A percentile compares a stretch with the other conserved stretches of the same genome.
These are phyloP conservation scores for Phytophthora citrophthora DNA, from an alignment of 352 stramenopile species.

Conservation along the genomic window DNA sequence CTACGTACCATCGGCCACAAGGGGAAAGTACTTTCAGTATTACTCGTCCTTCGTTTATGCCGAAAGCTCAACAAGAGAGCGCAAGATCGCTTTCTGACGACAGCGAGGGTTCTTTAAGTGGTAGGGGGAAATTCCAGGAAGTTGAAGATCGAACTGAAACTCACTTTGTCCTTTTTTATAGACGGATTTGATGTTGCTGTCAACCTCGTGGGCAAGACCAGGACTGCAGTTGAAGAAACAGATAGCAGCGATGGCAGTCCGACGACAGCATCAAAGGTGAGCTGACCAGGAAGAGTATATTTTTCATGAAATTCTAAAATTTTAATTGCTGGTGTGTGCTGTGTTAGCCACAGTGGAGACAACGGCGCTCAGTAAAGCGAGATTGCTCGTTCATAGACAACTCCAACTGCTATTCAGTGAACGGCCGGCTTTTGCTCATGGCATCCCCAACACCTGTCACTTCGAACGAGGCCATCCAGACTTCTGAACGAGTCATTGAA, in stretches of 20 bases:
- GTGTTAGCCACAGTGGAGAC: slow-evolving; percentile 40
- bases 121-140: slow-evolving; percentile 13
- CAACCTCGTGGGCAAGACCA: slow-evolving; percentile 14
- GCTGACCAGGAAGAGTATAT: neutral
- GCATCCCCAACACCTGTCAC: slow-evolving; percentile 4
- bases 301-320: neutral
- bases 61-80: slow-evolving; percentile 11
- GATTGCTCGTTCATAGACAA: slow-evolving; percentile 65
- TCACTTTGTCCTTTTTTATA: slow-evolving; percentile 14
- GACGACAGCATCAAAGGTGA: slow-evolving; percentile 18
- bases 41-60: slow-evolving; percentile 2
- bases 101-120: slow-evolving; percentile 49
- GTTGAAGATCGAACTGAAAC: neutral
- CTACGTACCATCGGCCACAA: slow-evolving; percentile 7
- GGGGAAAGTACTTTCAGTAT: slow-evolving; percentile 7
- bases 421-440: slow-evolving; percentile 30
- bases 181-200: slow-evolving; percentile 41
- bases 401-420: slow-evolving; percentile 23
- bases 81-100: slow-evolving; percentile 27
- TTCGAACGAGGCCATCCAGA: slow-evolving; percentile 18
- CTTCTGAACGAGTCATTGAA: slow-evolving; percentile 41
- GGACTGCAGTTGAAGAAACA: neutral
- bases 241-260: neutral
- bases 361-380: slow-evolving; percentile 65
- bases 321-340: neutral